Evolutionary conservation across 2,329 filamentous ascomycete species (phyloP), one percentile per base, ranked within the genome.

Genomic region (Pyrenophora graminea): DNA sequence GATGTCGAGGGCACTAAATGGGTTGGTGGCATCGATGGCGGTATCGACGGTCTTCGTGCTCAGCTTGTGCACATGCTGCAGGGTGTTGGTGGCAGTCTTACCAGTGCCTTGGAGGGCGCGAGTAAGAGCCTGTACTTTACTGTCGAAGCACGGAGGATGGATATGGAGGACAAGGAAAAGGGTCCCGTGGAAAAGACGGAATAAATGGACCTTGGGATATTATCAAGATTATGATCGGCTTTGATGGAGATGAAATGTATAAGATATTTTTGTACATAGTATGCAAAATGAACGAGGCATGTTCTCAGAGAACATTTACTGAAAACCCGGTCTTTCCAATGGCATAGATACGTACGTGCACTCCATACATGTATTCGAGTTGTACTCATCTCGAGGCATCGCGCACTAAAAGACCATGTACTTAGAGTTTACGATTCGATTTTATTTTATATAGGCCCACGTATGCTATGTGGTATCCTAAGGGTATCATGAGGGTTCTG

Each of bases 111-210:
- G 63, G 91, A 96, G 72, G 86, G 89, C 47, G 85, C 89, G 41
- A 82, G 87, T 53, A 90, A 87, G 80, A 92, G 84, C 69, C 71
- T 99, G 63, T 97, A 93, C 81, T 81, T 96, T 56, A 90, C 93
- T 10, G 78, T 99, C 66, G 93, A 97, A 79, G 85, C 89, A 41
- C 81, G 93, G 71, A 85, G 86, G 75, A 84, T 80, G 41, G 88
- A 93, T 76, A 74, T 99, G 72, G 91, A 97, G 68, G 89, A 92
- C 62, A 87, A 90, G 61, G 71, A 71, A 55, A 77, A 78, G 38
- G 55, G 56, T 1, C 57, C 64, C 25, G 54, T 47, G 10, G 54
- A 66, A 37, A 57, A 63, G 47, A 58, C 54, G 48, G 54, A 51
- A 23, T 54, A 58, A 10, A 21, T 15, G 9, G 32, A 41, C 39